These are phyloP conservation scores for Trichoderma lentiforme DNA, from an alignment of 2,329 filamentous ascomycete species.

Conservation along the genomic window DNA sequence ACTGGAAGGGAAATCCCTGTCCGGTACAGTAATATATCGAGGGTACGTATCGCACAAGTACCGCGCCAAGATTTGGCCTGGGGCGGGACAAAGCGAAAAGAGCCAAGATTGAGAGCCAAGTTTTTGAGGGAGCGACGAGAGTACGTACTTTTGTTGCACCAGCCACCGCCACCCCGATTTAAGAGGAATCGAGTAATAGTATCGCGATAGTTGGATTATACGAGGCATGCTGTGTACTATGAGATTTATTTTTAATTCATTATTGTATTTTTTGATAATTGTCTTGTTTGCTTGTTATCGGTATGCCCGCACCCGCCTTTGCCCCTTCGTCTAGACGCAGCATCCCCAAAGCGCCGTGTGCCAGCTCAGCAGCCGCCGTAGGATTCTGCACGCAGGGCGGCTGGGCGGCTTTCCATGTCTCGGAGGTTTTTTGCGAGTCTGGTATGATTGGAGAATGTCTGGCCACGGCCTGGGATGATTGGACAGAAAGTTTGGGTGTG, in stretches of 20 bases:
- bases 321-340: not conserved
- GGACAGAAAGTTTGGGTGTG: not conserved
- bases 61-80: not conserved
- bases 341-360: not conserved
- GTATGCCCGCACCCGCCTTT: not conserved
- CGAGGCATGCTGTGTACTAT: not conserved
- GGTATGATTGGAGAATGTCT: not conserved
- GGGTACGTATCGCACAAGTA: not conserved
- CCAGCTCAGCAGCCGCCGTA: not conserved
- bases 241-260: not conserved
- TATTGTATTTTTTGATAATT: not conserved
- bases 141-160: not conserved
- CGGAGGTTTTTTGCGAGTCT: not conserved
- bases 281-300: not conserved
- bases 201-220: not conserved
- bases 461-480: not conserved
- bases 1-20: not conserved
- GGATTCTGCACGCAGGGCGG: not conserved
- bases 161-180: not conserved
- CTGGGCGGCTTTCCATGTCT: not conserved
- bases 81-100: not conserved
- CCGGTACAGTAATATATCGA: slow-evolving; percentile 4
- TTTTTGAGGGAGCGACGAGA: not conserved
- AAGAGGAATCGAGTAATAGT: not conserved
- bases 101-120: not conserved